phyloP scores from a whole-genome alignment of 768 basidiomycete species.

The Boletus coccyginus region DNA sequence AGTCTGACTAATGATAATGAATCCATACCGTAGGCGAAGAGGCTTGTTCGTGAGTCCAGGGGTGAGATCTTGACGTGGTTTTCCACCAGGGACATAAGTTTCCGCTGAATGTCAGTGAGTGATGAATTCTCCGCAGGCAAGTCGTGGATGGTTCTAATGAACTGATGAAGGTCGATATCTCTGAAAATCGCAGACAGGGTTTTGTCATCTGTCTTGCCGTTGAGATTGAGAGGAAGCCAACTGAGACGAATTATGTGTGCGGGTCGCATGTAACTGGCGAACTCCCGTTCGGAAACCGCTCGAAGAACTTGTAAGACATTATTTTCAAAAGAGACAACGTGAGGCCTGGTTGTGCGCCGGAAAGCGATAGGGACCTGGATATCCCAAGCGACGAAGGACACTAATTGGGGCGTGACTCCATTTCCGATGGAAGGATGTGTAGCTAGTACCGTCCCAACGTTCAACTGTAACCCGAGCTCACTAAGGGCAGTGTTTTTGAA shows the following conservation, averaged over 20 bases:
- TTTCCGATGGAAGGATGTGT: conserved; percentile 42
- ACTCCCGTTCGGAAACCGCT: conserved; percentile 37
- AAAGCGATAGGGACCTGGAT: conserved; percentile 33
- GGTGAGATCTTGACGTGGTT: conserved; percentile 16
- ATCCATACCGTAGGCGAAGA: conserved; percentile 36
- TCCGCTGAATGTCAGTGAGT: conserved; percentile 32
- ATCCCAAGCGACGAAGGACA: conserved; percentile 47
- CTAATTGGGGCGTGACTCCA: conserved; percentile 36
- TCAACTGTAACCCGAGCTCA: conserved; percentile 26
- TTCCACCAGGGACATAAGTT: conserved; percentile 36
- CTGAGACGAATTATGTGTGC: conserved; percentile 47
- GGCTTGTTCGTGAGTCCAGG: conserved; percentile 21
- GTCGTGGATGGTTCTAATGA: conserved; percentile 12
- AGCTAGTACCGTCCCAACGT: conserved; percentile 42
- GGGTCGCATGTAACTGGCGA: conserved; percentile 52
- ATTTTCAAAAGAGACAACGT: conserved; percentile 27
- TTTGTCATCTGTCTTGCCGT: conserved; percentile 36
- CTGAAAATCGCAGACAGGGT: conserved; percentile 26
- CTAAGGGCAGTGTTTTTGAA: conserved; percentile 23
- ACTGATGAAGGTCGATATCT: conserved; percentile 17
- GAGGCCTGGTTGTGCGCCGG: conserved; percentile 34
- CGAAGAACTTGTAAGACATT: conserved; percentile 29
- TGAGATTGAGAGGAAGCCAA: conserved; percentile 45
- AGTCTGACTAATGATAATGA: conserved; percentile 27
- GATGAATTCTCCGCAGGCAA: neutral